Base-by-base conservation (phyloP, 257 asterid genomes). In the Salvia miltiorrhiza region DNA sequence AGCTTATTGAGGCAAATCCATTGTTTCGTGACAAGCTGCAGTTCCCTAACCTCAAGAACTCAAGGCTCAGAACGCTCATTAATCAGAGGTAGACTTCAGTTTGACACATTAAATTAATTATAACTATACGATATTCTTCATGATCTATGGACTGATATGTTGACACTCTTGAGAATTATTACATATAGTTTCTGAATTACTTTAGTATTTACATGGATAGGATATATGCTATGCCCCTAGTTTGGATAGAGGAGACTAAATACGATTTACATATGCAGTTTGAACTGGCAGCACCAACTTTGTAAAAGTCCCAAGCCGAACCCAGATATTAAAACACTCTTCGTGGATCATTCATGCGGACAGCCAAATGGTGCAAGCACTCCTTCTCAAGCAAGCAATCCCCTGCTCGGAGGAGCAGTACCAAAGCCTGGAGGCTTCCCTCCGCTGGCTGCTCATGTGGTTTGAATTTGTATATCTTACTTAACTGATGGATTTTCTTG, bases 281-380 rank as follows among this genome's bases (percentile, higher is more conserved):
- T 93, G 79, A 93, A 93, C 72, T 93, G 99, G 99, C 99, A 93
- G 92, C 98, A 93, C 79, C 98, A 93, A 58, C 97, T 88, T 63
- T 93, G 99, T 77, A 93, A 90, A 73, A 88, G 79, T 71, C 99
- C 99, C 17, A 86, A 95, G 87, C 88, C 99, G 30, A 93, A 93
- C 74, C 99, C 99, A 17, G 99, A 93, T 72, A 93, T 93, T 53
- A 93, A 90, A 82, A 93, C 98, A 21, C 96, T 93, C 53, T 93
- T 93, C 6, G 90, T 89, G 71, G 99, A 93, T 79, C 99, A 93
- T 83, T 83, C 97, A 16, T 93, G 99, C 67, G 95, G 94, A 72
- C 95, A 86, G 81, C 89, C 85, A 64, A 93, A 93, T 74, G 96
- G 96, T 54, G 89, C 94, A 13, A 91, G 87, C 49, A 95, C 96